phyloP scores from a whole-genome alignment of 139 green algal genomes.

The Chlorella vulgaris region DNA sequence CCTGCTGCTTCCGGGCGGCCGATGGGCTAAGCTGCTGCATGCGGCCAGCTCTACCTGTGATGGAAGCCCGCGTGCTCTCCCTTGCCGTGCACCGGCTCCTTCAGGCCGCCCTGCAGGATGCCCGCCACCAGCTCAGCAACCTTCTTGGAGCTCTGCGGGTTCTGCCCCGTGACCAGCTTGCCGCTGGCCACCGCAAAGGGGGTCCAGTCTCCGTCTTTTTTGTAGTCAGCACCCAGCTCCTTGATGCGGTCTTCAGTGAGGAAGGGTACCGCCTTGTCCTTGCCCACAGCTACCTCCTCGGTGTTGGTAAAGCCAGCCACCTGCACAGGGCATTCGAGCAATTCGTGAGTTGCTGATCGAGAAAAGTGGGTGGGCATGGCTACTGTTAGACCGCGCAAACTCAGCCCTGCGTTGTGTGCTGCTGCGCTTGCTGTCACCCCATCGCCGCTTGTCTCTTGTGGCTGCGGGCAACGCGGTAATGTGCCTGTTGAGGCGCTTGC shows the following conservation, averaged over 20 bases:
- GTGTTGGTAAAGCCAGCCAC: constrained; percentile 48
- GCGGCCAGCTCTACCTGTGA: not conserved
- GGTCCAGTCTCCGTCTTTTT: constrained; percentile 36
- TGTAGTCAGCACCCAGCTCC: constrained; percentile 45
- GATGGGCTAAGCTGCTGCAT: not conserved
- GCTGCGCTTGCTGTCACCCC: not conserved
- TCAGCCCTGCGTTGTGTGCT: too few species aligned
- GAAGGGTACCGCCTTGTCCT: constrained; percentile 43
- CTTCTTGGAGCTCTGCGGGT: constrained; percentile 25
- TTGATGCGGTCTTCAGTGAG: constrained; percentile 48
- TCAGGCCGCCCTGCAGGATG: not conserved
- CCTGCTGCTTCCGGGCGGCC: not conserved
- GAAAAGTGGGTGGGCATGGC: too few species aligned
- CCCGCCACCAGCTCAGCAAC: constrained; percentile 1
- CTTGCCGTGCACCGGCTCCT: constrained; percentile 31
- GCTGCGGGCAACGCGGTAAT: not conserved
- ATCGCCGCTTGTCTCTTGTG: not conserved
- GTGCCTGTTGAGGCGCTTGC: not conserved
- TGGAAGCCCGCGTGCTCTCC: constrained; percentile 8
- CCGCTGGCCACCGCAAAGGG: not conserved
- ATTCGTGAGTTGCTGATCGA: not conserved
- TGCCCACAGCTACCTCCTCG: constrained; percentile 53
- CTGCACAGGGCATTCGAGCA: not conserved
- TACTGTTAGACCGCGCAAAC: too few species aligned
- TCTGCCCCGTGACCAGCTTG: constrained; percentile 59